A percentile compares a stretch with the other conserved stretches of the same genome.
These are phyloP conservation scores for Pythium aphanidermatum DNA, from an alignment of 352 stramenopile genomes.

Conservation along the genomic window DNA sequence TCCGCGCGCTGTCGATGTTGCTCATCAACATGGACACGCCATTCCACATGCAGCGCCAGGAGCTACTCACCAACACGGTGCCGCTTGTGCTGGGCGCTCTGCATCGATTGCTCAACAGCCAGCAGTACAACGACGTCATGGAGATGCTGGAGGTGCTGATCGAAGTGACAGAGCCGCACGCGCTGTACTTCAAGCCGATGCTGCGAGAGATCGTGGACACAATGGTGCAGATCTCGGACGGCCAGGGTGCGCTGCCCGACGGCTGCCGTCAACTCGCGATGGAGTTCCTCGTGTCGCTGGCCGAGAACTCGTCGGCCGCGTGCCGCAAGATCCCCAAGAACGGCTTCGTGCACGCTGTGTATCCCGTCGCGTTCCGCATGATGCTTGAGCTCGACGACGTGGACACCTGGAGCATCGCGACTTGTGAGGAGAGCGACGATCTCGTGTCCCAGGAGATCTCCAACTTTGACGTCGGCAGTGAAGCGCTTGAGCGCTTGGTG, in stretches of 20 bases:
- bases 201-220: slow-evolving; percentile 54
- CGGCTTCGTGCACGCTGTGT: slow-evolving; percentile 62
- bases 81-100: slow-evolving; percentile 49
- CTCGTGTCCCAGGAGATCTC: slow-evolving; percentile 65
- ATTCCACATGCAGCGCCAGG: slow-evolving; percentile 39
- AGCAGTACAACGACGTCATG: slow-evolving; percentile 68
- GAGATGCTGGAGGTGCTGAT: slow-evolving; percentile 80
- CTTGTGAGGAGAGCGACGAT: slow-evolving; percentile 65
- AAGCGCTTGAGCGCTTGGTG: slow-evolving; percentile 70
- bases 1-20: slow-evolving; percentile 68
- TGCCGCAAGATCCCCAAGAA: slow-evolving; percentile 75
- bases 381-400: slow-evolving; percentile 78
- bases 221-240: slow-evolving; percentile 69
- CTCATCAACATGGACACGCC: slow-evolving; percentile 67
- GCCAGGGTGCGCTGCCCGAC: slow-evolving; percentile 31
- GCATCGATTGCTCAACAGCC: slow-evolving; percentile 38
- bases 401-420: slow-evolving; percentile 58
- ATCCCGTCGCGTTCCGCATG: slow-evolving; percentile 78
- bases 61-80: slow-evolving; percentile 43
- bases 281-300: slow-evolving; percentile 79
- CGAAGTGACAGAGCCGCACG: slow-evolving; percentile 69
- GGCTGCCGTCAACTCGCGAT: slow-evolving; percentile 76
- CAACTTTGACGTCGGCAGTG: slow-evolving; percentile 83
- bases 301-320: slow-evolving; percentile 50
- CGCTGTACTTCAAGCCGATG: slow-evolving; percentile 59